Evolutionary conservation across 495 filamentous ascomycete species (phyloP), one percentile per base, ranked within the genome.

Genomic region (Aspergillus ostianus): DNA sequence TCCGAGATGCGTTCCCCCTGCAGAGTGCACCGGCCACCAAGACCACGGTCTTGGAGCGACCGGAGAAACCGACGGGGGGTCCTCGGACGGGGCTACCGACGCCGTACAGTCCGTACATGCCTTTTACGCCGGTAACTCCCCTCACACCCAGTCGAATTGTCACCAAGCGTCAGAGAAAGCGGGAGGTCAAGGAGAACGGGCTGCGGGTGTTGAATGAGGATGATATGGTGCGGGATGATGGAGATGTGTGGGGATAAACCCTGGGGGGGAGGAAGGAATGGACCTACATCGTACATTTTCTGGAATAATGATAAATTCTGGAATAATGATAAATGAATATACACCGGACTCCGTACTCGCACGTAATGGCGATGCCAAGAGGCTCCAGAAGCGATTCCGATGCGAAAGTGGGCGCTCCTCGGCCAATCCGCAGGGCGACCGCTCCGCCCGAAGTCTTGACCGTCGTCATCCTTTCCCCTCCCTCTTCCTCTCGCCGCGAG

Each of bases 91-190:
- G 89, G 6, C 84, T 89, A 46, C 86, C 91, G 36, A 87, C 84
- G 8, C 93, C 93, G 6, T 96, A 97, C 71, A 88, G 84, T 56
- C 90, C 93, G 6, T 97, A 97, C 67, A 94, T 96, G 82, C 93
- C 93, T 0, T 93, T 89, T 67, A 91, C 89, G 2, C 92, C 93
- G 0, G 80, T 95, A 8, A 90, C 94, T 17, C 93, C 93, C 0
- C 85, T 97, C 57, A 95, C 92, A 29, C 92, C 93, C 1, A 85
- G 86, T 49, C 71, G 85, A 55, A 78, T 92, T 51, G 86, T 91
- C 47, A 91, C 86, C 12, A 86, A 83, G 71, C 82, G 84, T 60
- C 90, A 97, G 65, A 74, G 91, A 51, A 92, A 89, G 79, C 73
- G 78, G 57, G 67, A 70, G 56, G 72, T 73, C 55, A 70, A 69